A percentile compares a stretch with the other conserved stretches of the same genome.
Conservation (phyloP, 192 early-diverging fungal genomes). For the Backusella parvicylindrica region DNA sequence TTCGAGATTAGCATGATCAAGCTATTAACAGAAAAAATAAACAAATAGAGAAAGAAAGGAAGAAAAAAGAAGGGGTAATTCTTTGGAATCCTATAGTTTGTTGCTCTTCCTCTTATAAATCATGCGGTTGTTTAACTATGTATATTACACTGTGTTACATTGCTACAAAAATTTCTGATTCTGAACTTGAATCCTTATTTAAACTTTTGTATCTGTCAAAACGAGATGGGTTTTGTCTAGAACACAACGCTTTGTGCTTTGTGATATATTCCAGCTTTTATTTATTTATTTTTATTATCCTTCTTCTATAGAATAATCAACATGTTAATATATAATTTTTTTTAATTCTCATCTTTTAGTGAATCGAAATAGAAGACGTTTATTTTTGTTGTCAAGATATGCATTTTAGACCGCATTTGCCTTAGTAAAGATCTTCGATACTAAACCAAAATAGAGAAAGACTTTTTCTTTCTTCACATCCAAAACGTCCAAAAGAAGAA, state of each 20-base stretch:
- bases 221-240: neutral
- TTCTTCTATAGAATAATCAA: neutral
- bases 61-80: neutral
- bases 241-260: neutral
- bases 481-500: neutral
- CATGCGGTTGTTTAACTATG: neutral
- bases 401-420: neutral
- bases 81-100: neutral
- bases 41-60: neutral
- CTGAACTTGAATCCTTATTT: neutral
- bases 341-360: neutral
- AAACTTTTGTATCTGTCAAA: neutral
- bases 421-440: neutral
- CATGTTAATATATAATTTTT: neutral
- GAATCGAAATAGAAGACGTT: neutral
- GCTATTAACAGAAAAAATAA: neutral
- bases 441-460: neutral
- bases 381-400: neutral
- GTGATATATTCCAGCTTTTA: neutral
- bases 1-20: neutral
- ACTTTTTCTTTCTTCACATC: neutral
- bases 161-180: neutral
- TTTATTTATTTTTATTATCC: neutral
- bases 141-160: neutral
- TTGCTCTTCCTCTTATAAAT: neutral